A percentile compares a stretch with the other conserved stretches of the same genome.
phyloP scores from a whole-genome alignment of 2,329 filamentous ascomycete genomes.

The Paramyrothecium sp. region DNA sequence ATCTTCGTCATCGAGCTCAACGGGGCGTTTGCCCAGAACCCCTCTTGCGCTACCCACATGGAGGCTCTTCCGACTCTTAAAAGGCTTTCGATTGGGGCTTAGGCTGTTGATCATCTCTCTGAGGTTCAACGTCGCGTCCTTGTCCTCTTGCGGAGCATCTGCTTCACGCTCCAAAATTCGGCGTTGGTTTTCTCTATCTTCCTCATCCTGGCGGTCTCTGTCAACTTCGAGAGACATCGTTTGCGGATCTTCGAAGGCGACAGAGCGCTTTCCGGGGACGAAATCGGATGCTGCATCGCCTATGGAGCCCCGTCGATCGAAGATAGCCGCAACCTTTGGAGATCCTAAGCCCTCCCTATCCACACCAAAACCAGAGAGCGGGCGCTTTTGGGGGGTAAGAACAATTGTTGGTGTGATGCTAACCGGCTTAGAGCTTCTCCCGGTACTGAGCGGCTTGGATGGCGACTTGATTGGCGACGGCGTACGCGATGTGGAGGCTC shows the following conservation, averaged over 20 bases:
- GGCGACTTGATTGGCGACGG: slow-evolving; percentile 12
- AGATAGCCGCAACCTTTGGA: slow-evolving; percentile 67
- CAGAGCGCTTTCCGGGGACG: slow-evolving; percentile 48
- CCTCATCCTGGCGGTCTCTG: slow-evolving; percentile 56
- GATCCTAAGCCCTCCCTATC: slow-evolving; percentile 73
- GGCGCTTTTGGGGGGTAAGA: slow-evolving; percentile 48
- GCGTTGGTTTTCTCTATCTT: slow-evolving; percentile 59
- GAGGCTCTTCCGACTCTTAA: slow-evolving; percentile 72
- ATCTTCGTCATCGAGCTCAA: slow-evolving; percentile 67
- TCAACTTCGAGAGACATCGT: slow-evolving; percentile 63
- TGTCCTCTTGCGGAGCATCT: slow-evolving; percentile 43
- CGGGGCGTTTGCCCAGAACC: slow-evolving; percentile 71
- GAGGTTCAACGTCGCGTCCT: slow-evolving; percentile 64
- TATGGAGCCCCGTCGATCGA: slow-evolving; percentile 71
- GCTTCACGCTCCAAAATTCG: slow-evolving; percentile 53
- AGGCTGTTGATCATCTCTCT: slow-evolving; percentile 77
- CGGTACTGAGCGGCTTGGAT: slow-evolving; percentile 42
- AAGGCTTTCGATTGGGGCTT: slow-evolving; percentile 69
- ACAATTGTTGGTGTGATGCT: slow-evolving; percentile 61
- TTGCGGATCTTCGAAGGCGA: slow-evolving; percentile 66
- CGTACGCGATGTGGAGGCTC: slow-evolving; percentile 10
- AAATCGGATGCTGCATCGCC: slow-evolving; percentile 65
- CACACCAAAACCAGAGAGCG: slow-evolving; percentile 66
- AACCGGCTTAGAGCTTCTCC: slow-evolving; percentile 51
- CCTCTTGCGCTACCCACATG: slow-evolving; percentile 73